Conservation (phyloP, 345 rosid genomes). For the Gossypium sturtianum region DNA sequence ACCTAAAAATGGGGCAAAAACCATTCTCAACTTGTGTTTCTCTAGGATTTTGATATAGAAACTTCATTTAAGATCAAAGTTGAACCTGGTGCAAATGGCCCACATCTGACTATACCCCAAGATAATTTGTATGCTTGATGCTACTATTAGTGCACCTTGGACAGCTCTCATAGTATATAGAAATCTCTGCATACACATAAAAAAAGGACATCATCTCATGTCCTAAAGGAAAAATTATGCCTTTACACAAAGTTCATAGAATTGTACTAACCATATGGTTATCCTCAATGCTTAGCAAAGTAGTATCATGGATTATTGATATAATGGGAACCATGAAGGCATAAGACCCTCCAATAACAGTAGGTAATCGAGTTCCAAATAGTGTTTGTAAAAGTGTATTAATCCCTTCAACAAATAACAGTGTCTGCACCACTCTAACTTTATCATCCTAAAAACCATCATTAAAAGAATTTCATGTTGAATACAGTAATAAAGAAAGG, state of each 20-base stretch:
- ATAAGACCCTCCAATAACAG: conserved; percentile 94
- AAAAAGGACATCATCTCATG: neutral
- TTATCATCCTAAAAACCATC: conserved; percentile 71
- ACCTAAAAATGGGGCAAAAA: conserved; percentile 47
- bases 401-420: conserved; percentile 84
- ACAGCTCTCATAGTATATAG: conserved; percentile 92
- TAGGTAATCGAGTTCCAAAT: conserved; percentile 88
- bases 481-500: neutral
- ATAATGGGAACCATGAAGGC: conserved; percentile 96
- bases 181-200: conserved; percentile 53
- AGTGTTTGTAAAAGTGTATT: conserved; percentile 88
- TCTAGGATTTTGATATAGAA: neutral
- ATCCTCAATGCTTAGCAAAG: conserved; percentile 65
- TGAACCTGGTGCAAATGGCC: conserved; percentile 93
- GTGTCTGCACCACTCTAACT: conserved; percentile 90
- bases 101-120: conserved; percentile 93
- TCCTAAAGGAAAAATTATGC: too few species aligned
- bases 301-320: conserved; percentile 81
- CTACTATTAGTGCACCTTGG: conserved; percentile 93
- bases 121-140: conserved; percentile 92
- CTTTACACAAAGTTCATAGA: neutral
- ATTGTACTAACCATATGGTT: conserved; percentile 59
- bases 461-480: neutral
- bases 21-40: neutral
- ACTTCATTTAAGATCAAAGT: neutral